Evolutionary conservation across 371 early-diverging fungal species (phyloP).

Genomic region (Mortierella sp.): DNA sequence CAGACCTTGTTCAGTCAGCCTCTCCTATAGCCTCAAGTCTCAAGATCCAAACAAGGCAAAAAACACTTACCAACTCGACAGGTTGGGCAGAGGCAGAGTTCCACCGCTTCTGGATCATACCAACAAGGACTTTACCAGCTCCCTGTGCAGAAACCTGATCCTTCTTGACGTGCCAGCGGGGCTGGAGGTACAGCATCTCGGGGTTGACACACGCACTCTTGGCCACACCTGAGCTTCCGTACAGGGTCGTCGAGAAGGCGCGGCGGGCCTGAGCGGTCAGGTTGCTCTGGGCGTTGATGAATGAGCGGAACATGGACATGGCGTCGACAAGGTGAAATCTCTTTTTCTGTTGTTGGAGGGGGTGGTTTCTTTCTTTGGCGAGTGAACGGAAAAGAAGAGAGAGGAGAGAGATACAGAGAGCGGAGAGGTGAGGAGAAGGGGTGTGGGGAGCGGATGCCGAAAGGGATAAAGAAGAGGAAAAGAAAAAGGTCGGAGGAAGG

Average conservation of each 20-base stretch:
- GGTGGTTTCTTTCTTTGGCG: conserved; percentile 10
- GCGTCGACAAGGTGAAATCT: neutral
- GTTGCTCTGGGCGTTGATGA: conserved; percentile 53
- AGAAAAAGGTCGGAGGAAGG: conserved; percentile 1
- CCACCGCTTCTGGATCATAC: conserved; percentile 60
- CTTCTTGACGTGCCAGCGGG: conserved; percentile 56
- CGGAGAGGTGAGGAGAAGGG: neutral
- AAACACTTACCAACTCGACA: conserved; percentile 35
- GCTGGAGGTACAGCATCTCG: conserved; percentile 56
- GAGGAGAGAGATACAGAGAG: conserved; percentile 1
- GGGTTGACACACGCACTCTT: conserved; percentile 43
- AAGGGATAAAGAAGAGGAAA: conserved; percentile 12
- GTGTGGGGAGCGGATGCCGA: conserved; percentile 17
- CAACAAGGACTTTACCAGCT: conserved; percentile 41
- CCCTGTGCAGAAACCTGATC: conserved; percentile 29
- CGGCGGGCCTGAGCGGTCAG: conserved; percentile 50
- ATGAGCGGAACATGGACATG: conserved; percentile 53
- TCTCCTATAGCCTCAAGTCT: neutral
- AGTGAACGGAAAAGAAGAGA: neutral
- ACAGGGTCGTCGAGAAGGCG: conserved; percentile 51
- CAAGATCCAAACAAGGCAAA: neutral
- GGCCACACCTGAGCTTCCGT: conserved; percentile 19
- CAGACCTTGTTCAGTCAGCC: no score
- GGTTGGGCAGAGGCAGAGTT: conserved; percentile 54
- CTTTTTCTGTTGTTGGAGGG: neutral